These are phyloP conservation scores for Ceratocystis variospora DNA, from an alignment of 2,329 filamentous ascomycete species.

Conservation along the genomic window DNA sequence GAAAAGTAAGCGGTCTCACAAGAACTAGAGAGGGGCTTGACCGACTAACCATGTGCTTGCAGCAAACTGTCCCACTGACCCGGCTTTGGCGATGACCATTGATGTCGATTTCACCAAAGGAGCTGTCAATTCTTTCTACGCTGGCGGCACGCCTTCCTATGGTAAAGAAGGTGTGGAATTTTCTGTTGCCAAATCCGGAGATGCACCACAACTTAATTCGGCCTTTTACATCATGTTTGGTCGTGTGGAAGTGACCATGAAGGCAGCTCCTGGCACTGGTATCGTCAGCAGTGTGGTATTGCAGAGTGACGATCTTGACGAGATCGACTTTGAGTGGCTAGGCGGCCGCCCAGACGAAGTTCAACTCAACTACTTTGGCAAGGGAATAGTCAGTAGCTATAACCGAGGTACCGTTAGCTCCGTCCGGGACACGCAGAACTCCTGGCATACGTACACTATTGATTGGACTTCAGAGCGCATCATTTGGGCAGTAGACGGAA, in stretches of 20 bases:
- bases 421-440: slow-evolving; percentile 51
- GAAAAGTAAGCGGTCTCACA: slow-evolving; percentile 24
- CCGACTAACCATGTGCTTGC: slow-evolving; percentile 17
- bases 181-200: slow-evolving; percentile 61
- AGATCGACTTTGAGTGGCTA: slow-evolving; percentile 96
- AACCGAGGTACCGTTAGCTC: slow-evolving; percentile 74
- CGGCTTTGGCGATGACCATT: slow-evolving; percentile 71
- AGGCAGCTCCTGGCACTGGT: slow-evolving; percentile 72
- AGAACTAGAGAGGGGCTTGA: slow-evolving; percentile 1
- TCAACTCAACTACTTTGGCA: slow-evolving; percentile 97
- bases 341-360: slow-evolving; percentile 62
- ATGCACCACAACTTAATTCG: slow-evolving; percentile 73
- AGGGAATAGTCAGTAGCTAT: slow-evolving; percentile 72
- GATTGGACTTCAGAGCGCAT: slow-evolving; percentile 83
- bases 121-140: slow-evolving; percentile 62
- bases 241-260: slow-evolving; percentile 70
- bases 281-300: slow-evolving; percentile 89
- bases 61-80: slow-evolving; percentile 57
- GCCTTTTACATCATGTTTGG: slow-evolving; percentile 99
- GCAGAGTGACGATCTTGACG: slow-evolving; percentile 81
- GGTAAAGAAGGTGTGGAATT: slow-evolving; percentile 60
- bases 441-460: slow-evolving; percentile 75
- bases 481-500: slow-evolving; percentile 72
- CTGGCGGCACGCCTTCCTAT: slow-evolving; percentile 59
- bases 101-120: slow-evolving; percentile 72